Evolutionary conservation across 2,329 filamentous ascomycete genomes (phyloP), one percentile per base, ranked within the genome.

Genomic region (Sclerotinia borealis): DNA sequence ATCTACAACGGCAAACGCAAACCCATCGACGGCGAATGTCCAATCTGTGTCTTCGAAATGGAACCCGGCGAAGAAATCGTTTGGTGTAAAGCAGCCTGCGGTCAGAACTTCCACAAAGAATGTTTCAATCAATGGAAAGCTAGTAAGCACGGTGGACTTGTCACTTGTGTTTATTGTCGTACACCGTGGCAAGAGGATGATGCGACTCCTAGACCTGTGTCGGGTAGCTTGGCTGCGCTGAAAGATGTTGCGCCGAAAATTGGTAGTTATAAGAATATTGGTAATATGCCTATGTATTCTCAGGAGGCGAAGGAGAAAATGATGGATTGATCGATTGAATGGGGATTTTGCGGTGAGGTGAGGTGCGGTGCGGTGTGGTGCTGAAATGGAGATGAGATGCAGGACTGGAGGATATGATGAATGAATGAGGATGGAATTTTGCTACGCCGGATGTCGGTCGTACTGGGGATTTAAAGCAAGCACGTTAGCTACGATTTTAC

Each of bases 121-220:
- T 85, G 83, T 66, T 82, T 85, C 70, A 75, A 79, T 66, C 82
- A 78, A 72, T 85, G 83, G 83, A 79, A 79, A 0, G 68, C 72
- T 7, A 81, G 79, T 27, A 83, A 81, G 69, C 71, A 70, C 69
- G 67, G 67, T 60, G 61, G 62, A 19, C 6, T 75, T 19, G 80
- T 84, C 15, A 85, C 83, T 1, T 88, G 85, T 68, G 85, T 85
- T 0, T 82, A 84, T 69, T 88, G 85, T 65, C 81, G 84, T n/a
- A 81, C 80, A 13, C 69, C 72, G 2, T 88, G 85, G 85, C 74
- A 80, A 66, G 78, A 75, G 0, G 79, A 81, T 31, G 55, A 37
- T 49, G 37, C 41, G 19, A 9, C 29, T 41, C 25, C 36, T 15
- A 48, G 45, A 29, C 41, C 25, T 39, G 27, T n/a, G 47, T 45